Evolutionary conservation across 2,329 filamentous ascomycete genomes (phyloP).

Genomic region (Neopestalotiopsis sp.): DNA sequence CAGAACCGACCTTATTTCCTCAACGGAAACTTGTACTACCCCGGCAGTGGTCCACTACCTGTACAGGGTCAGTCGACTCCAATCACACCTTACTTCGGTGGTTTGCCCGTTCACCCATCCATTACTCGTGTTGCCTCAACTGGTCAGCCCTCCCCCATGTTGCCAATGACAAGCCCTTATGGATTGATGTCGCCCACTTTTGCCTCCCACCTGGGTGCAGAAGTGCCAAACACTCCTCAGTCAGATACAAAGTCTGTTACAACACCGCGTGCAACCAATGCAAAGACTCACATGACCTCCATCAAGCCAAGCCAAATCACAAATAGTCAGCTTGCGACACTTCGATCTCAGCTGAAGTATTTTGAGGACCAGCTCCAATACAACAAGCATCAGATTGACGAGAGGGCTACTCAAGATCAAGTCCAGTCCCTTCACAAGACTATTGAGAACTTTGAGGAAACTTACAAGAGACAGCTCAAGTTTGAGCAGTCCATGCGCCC

Average conservation of each 20-base stretch:
- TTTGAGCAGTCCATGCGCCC: slow-evolving; percentile 51
- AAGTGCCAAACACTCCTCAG: neutral
- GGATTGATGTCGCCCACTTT: slow-evolving; percentile 17
- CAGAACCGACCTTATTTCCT: slow-evolving; percentile 48
- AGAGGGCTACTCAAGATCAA: slow-evolving; percentile 52
- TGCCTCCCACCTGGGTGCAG: slow-evolving; percentile 1
- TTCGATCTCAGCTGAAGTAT: slow-evolving; percentile 59
- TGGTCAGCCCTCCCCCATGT: slow-evolving; percentile 22
- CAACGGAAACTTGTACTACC: slow-evolving; percentile 51
- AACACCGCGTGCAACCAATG: slow-evolving; percentile 18
- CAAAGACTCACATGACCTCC: slow-evolving; percentile 57
- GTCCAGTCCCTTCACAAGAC: slow-evolving; percentile 47
- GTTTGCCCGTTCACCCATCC: slow-evolving; percentile 23
- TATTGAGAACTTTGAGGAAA: slow-evolving; percentile 55
- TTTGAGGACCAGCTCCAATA: slow-evolving; percentile 64
- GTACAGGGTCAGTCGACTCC: slow-evolving; percentile 22
- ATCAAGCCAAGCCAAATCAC: slow-evolving; percentile 67
- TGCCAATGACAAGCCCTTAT: slow-evolving; percentile 22
- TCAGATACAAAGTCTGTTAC: slow-evolving; percentile 23
- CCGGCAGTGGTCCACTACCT: slow-evolving; percentile 27
- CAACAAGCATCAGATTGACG: slow-evolving; percentile 68
- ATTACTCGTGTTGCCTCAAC: slow-evolving; percentile 25
- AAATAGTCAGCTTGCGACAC: slow-evolving; percentile 58
- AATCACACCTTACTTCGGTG: slow-evolving; percentile 28
- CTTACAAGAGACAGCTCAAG: slow-evolving; percentile 48